A percentile compares a stretch with the other conserved stretches of the same genome.
phyloP scores from a whole-genome alignment of 2,329 filamentous ascomycete genomes.

The Diaporthe australafricana region DNA sequence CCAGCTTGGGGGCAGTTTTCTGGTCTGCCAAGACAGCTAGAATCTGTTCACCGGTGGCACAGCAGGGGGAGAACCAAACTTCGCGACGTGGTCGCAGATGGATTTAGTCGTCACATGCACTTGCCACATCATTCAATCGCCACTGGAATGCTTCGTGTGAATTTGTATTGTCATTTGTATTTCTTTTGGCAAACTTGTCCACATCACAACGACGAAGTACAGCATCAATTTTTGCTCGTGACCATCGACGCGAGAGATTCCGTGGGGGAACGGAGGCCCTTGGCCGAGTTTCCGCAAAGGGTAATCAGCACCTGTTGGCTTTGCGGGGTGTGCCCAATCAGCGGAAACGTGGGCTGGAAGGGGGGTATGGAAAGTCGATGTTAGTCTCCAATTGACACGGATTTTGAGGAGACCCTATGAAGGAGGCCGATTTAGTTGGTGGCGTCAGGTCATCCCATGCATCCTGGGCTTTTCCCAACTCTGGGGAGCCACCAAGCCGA shows the following conservation, averaged over 20 bases:
- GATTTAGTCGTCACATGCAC: neutral
- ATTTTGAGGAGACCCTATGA: neutral
- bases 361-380: neutral
- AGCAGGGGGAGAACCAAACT: slow-evolving; percentile 12
- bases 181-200: no score
- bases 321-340: slow-evolving; percentile 22
- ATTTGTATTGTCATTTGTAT: neutral
- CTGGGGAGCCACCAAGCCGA: neutral
- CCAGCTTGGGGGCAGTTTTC: neutral
- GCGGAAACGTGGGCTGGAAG: neutral
- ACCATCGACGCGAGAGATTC: neutral
- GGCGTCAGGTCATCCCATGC: neutral
- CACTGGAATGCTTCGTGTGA: neutral
- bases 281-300: slow-evolving; percentile 17
- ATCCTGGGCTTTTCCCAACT: neutral
- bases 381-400: slow-evolving; percentile 2
- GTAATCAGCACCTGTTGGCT: slow-evolving; percentile 3
- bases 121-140: neutral
- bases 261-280: slow-evolving; percentile 16
- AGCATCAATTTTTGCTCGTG: neutral
- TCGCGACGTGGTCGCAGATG: neutral
- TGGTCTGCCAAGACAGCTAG: slow-evolving; percentile 12
- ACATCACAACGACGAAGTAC: neutral
- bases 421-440: neutral
- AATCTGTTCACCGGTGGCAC: slow-evolving; percentile 9